Percentiles rank a stretch among this genome's conserved stretches.
Conservation (phyloP, 2,329 filamentous ascomycete genomes). For the Colletotrichum cordylinicola region DNA sequence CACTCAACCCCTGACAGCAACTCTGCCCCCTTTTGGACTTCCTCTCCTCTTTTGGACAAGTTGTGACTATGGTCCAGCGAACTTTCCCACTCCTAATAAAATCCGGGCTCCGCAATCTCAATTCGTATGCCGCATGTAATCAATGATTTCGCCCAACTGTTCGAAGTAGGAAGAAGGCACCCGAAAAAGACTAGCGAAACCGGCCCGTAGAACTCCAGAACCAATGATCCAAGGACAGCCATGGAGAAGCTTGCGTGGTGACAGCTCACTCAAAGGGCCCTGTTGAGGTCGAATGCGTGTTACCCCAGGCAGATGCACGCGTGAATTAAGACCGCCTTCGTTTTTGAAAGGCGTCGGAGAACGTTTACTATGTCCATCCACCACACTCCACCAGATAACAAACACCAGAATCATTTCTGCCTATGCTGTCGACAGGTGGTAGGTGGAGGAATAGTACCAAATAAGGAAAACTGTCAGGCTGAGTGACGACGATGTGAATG, state of each 20-base stretch:
- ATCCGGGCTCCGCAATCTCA: constrained; percentile 16
- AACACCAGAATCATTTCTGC: background rate
- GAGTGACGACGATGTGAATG: background rate
- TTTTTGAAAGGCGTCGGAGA: background rate
- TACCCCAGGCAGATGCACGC: constrained; percentile 10
- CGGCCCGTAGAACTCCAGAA: constrained; percentile 14
- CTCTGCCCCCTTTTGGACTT: constrained; percentile 8
- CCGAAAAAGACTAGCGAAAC: constrained; percentile 10
- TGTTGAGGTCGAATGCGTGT: background rate
- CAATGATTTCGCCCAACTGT: constrained; percentile 19
- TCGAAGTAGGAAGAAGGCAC: constrained; percentile 3
- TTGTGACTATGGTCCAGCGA: background rate
- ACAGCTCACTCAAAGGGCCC: background rate
- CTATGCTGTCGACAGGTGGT: background rate
- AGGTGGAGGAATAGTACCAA: background rate
- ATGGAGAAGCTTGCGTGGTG: background rate
- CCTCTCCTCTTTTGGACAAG: constrained; percentile 6
- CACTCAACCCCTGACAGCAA: background rate
- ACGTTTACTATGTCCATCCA: background rate
- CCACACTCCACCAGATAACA: background rate
- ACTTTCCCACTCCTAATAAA: constrained; percentile 8
- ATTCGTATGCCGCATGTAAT: constrained; percentile 22
- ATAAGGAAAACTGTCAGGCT: background rate
- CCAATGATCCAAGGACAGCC: constrained; percentile 2
- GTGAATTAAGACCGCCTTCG: constrained; percentile 6